These are phyloP conservation scores for Leccinum boreale DNA, from an alignment of 768 basidiomycete genomes.

Conservation along the genomic window DNA sequence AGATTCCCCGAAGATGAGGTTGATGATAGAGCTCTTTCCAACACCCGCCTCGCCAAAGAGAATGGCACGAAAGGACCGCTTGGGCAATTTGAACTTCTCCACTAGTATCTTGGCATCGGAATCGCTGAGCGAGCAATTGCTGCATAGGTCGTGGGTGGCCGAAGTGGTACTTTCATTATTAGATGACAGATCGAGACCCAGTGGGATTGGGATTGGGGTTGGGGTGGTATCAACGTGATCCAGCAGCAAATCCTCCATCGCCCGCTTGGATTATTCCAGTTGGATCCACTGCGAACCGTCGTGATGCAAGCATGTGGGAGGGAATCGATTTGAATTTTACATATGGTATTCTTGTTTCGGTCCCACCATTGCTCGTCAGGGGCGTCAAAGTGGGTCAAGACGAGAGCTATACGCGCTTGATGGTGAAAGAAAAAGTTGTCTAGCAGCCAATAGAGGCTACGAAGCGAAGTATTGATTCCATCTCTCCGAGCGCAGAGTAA, in stretches of 20 bases:
- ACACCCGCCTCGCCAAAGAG: conserved; percentile 41
- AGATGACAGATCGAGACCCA: conserved; percentile 18
- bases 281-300: neutral
- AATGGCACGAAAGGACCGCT: conserved; percentile 28
- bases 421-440: conserved; percentile 36
- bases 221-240: neutral
- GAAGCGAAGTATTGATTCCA: conserved; percentile 31
- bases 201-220: conserved; percentile 1
- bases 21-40: conserved; percentile 42
- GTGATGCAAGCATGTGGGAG: conserved; percentile 19
- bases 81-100: conserved; percentile 8
- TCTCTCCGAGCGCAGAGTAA: conserved; percentile 38
- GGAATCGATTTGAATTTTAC: conserved; percentile 4
- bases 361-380: conserved; percentile 16
- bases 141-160: conserved; percentile 8
- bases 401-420: conserved; percentile 35
- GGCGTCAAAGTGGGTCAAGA: conserved; percentile 38
- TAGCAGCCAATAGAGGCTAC: conserved; percentile 38
- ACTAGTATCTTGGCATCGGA: conserved; percentile 11
- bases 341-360: conserved; percentile 24
- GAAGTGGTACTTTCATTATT: neutral
- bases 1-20: conserved; percentile 31
- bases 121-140: conserved; percentile 9
- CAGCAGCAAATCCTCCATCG: conserved; percentile 10
- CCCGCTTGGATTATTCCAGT: conserved; percentile 8